Evolutionary conservation across 1,139 yeast species (phyloP).

Genomic region (Debaryomyces singareniensis): DNA sequence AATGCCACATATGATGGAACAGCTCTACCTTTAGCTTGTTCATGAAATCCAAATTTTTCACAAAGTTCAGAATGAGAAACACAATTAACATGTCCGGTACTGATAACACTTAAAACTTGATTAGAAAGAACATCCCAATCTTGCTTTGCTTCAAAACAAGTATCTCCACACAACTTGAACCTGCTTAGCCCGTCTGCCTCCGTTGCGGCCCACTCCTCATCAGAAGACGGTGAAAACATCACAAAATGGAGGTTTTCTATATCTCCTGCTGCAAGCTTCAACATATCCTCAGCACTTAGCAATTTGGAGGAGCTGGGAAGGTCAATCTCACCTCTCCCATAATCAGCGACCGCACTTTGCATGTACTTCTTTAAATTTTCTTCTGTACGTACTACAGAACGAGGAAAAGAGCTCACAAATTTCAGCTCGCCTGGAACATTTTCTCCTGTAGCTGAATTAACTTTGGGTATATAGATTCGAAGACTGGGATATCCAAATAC

Average conservation of each 20-base stretch:
- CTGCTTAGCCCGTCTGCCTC: constrained; percentile 14
- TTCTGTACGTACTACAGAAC: constrained; percentile 34
- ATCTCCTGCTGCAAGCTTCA: constrained; percentile 43
- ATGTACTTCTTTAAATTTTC: constrained; percentile 49
- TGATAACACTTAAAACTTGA: constrained; percentile 34
- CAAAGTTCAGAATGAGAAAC: constrained; percentile 44
- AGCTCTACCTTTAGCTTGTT: constrained; percentile 13
- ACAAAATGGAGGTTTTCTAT: constrained; percentile 44
- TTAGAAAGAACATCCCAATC: constrained; percentile 55
- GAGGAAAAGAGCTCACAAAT: constrained; percentile 42
- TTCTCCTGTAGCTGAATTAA: constrained; percentile 21
- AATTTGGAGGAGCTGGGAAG: constrained; percentile 33
- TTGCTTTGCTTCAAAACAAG: constrained; percentile 45
- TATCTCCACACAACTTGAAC: constrained; percentile 36
- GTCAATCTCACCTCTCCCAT: constrained; percentile 28
- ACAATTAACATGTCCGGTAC: constrained; percentile 59
- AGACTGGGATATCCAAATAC: constrained; percentile 53
- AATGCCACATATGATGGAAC: constrained; percentile 31
- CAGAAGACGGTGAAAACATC: constrained; percentile 58
- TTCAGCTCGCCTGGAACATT: constrained; percentile 23
- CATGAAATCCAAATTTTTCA: constrained; percentile 37
- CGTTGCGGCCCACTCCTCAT: constrained; percentile 32
- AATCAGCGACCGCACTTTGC: constrained; percentile 45
- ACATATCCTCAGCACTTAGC: constrained; percentile 25
- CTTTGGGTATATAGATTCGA: constrained; percentile 52